Evolutionary conservation across 202 grass and related monocot genomes (phyloP), one percentile per base, ranked within the genome.

Genomic region (Musa balbisiana): DNA sequence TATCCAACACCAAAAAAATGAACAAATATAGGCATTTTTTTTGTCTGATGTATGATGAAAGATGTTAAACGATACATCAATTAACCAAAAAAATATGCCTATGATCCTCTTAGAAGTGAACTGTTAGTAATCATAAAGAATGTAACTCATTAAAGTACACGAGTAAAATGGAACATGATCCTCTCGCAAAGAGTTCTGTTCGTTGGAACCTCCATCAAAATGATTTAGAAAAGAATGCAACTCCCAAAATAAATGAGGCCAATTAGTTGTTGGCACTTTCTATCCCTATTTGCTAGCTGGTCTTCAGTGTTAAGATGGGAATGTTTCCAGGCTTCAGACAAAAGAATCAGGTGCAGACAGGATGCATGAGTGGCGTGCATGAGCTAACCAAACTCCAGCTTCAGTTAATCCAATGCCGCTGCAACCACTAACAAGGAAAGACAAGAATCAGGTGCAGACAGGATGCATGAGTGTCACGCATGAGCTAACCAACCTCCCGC

Each of bases 171-270:
- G 63, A 29, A 29, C 27, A 66, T 27, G 10, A 66, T 66, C 63
- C 63, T 24, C 55, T 66, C 11, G 6, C 9, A 15, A 29, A 29
- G 2, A 1, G 14, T 13, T 66, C 22, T 11, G 33, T 43, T 67
- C 15, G 1, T 67, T 8, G 2, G 16, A 67, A 67, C 24, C 64
- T 51, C 67, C 3, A 51, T 8, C 67, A 52, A 20, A 70, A 49
- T 70, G 67, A 51, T 70, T 70, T 10, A 70, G 67, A 70, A 51
- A 51, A 70, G 67, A 51, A 70, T 50, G 33, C 8, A 51, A 51
- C 67, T 51, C 33, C 17, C 16, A 20, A 10, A 21, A 70, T 51
- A 19, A 52, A 70, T 43, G 17, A 43, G 13, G 33, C 43, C 67
- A 51, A 70, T 4, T 70, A 50, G 33, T 16, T 70, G 51, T 51